Base-by-base conservation (phyloP, 2,329 filamentous ascomycete species). In the Rutstroemia sydowiana region DNA sequence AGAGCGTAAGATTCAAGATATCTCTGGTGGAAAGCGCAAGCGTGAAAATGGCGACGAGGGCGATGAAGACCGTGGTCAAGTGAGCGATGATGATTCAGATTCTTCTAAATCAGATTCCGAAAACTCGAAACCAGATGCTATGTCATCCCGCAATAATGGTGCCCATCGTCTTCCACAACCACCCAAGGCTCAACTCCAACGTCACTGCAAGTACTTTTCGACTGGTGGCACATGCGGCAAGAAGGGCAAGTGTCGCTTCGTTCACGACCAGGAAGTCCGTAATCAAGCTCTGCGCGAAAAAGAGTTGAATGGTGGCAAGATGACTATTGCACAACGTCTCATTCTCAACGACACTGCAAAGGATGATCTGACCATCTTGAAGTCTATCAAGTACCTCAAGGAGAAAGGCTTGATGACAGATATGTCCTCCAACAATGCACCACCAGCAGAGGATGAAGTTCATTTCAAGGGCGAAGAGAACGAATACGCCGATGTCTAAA, bases 191-290 rank as follows among this genome's bases (percentile, higher is more conserved):
- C 81, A 84, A 61, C 75, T 82, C 39, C 75, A 78, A 46, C 80
- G 78, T 57, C 81, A 84, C 63, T 85, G 82, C 77, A 85, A 85
- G 69, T 85, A 85, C 67, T 85, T 78, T 65, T 82, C 81, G 36
- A 85, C 81, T 48, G 82, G 82, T 59, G 82, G 82, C 55, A 82
- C 74, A 53, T 85, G 82, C 69, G 82, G 81, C 48, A 85, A 85
- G 75, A 84, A 84, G 76, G 79, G 80, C 79, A 85, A 85, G 80
- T 85, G 82, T 73, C 82, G 82, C 70, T 85, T 85, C 69, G 79
- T 84, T 57, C 82, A 85, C 66, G 82, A 85, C 64, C 75, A 76
- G 16, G 76, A 77, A 56, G 77, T 82, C 53, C 75, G 82, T 59
- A 79, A 82, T 61, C 78, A 78, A 58, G 81, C 81, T 52, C 72